These are phyloP conservation scores for Sapria himalayana DNA, from an alignment of 345 rosid species.

Conservation along the genomic window DNA sequence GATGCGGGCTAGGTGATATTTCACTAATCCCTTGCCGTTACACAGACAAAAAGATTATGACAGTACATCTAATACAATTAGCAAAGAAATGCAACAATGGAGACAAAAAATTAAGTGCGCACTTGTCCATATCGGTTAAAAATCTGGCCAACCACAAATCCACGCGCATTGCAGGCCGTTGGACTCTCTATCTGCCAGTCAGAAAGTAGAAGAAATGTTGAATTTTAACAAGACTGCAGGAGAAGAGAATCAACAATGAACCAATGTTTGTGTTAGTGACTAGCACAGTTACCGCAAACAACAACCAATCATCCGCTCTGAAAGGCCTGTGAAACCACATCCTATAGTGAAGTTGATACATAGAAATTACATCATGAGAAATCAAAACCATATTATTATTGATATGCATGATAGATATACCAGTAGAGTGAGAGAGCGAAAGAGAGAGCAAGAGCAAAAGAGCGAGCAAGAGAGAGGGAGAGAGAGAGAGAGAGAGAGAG, in stretches of 20 bases:
- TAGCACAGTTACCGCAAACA: constrained; percentile 53
- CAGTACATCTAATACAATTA: neutral
- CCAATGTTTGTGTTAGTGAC: neutral
- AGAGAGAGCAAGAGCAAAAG: no score
- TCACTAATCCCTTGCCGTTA: no score
- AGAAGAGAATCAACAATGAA: neutral
- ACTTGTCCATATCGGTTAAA: constrained; percentile 77
- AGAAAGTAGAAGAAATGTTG: neutral
- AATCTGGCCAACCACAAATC: constrained; percentile 60
- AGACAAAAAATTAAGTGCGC: constrained; percentile 3
- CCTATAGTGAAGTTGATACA: no score
- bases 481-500: no score
- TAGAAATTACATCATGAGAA: no score
- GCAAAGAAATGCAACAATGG: neutral
- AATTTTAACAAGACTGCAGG: neutral
- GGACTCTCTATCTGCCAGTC: constrained; percentile 42
- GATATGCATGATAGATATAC: no score
- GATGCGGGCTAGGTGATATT: no score
- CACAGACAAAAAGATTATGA: neutral
- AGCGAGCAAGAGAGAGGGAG: no score
- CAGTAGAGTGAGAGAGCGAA: no score
- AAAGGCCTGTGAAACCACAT: constrained; percentile 79
- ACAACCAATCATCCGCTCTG: constrained; percentile 89
- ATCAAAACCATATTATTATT: no score
- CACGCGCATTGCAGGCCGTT: constrained; percentile 36